Base-by-base conservation (phyloP, 345 rosid species). In the Isatis tinctoria region DNA sequence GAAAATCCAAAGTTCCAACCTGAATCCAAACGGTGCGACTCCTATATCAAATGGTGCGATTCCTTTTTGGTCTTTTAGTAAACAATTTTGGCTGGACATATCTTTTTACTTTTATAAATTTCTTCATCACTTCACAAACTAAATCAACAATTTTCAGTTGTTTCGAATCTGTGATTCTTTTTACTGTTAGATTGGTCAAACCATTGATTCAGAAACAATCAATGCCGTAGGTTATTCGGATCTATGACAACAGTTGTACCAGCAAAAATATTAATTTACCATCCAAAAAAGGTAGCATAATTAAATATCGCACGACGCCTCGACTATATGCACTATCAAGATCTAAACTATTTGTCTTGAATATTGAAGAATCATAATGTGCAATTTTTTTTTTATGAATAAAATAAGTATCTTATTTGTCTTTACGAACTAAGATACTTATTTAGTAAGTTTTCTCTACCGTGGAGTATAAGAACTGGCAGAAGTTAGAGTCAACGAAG, bases 401-500 rank as follows among this genome's bases (percentile, higher is more conserved):
- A 22, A 22, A 22, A 22, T 22, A 1, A 22, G 24, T 16, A 32
- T n/a, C 4, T 59, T 33, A 60, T 60, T 60, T 60, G 28, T 36
- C 65, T 60, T 60, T 36, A 36, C 43, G 9, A 33, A 32, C n/a
- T 10, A 58, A n/a, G n/a, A n/a, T n/a, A n/a, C n/a, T n/a, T n/a
- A n/a, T n/a, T n/a, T n/a, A n/a, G n/a, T n/a, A n/a, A 56, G 0
- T 27, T 33, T 33, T 33, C 7, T 7, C 7, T 33, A 8, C 8
- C 10, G 11, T 17, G n/a, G n/a, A 18, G 12, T 9, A 17, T 47
- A 17, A 47, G 52, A 17, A 12, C 5, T 28, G 22, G 9, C 7
- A 17, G 49, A 40, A 64, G 41, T 64, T 28, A 64, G 49, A 61
- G 56, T 64, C 69, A 64, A 44, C 40, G 4, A 44, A 28, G 56